These are phyloP conservation scores for Cylindrodendrum hubeiense DNA, from an alignment of 2,329 filamentous ascomycete species.

Conservation along the genomic window DNA sequence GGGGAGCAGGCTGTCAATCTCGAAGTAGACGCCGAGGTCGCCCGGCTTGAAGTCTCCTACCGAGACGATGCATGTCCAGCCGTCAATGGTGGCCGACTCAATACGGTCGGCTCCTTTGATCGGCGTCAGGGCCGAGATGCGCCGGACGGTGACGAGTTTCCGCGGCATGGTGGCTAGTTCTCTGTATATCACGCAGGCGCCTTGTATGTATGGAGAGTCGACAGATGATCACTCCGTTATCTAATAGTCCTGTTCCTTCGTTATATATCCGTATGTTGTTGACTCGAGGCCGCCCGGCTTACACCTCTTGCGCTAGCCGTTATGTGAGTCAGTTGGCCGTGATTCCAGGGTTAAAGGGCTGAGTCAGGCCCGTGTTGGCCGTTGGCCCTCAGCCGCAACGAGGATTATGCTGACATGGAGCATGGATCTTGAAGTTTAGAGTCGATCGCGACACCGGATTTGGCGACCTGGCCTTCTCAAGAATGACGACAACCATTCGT, in stretches of 20 bases:
- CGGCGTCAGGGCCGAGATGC: slow-evolving; percentile 30
- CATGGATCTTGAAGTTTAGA: neutral
- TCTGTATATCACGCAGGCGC: neutral
- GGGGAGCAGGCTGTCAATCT: slow-evolving; percentile 42
- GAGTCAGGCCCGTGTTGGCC: neutral
- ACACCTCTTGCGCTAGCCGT: neutral
- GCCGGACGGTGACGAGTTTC: slow-evolving; percentile 39
- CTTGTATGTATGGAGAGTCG: too few relatives aligned
- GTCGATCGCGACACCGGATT: neutral
- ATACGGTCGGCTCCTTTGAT: slow-evolving; percentile 37
- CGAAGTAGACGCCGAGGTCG: slow-evolving; percentile 37
- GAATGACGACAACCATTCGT: too few relatives aligned
- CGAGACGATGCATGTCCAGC: slow-evolving; percentile 39
- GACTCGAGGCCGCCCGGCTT: neutral
- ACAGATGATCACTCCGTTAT: too few relatives aligned
- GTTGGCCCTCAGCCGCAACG: neutral
- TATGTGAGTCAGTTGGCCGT: neutral
- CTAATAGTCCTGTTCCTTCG: neutral
- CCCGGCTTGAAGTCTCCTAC: slow-evolving; percentile 27
- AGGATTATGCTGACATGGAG: neutral
- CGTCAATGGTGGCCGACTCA: slow-evolving; percentile 33
- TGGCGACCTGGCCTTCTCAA: too few relatives aligned
- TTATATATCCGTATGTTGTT: neutral
- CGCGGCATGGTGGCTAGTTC: slow-evolving; percentile 27
- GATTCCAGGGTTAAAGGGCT: neutral